Evolutionary conservation across 768 basidiomycete species (phyloP), one percentile per base, ranked within the genome.

Genomic region (Lentinula aciculospora): DNA sequence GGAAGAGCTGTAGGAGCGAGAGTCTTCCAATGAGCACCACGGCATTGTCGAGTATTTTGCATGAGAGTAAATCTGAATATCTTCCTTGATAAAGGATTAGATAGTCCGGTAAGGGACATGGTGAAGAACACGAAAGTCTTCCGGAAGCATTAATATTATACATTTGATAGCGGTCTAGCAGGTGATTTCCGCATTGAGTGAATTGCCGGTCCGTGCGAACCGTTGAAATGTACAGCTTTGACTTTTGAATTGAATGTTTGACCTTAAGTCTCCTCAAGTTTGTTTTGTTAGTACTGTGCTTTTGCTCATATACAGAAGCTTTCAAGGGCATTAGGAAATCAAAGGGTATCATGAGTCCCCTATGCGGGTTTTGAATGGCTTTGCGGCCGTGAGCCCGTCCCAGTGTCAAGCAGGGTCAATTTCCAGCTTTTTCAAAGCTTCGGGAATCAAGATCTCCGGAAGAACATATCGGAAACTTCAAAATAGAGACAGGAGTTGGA

Each of bases 11-110:
- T 71, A 0, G 91, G 89, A 0, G 92, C 90, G 53, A 73, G 72
- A 0, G 77, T 65, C 72, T 94, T 94, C 92, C 92, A 94, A 63
- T 82, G 71, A 17, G 67, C 10, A 25, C 15, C 42, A 3, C 87
- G 85, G 27, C 79, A 75, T 44, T 59, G 60, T 5, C 28, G 40
- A 12, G 59, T 23, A 57, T 6, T 15, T 15, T 59, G 57, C 40
- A 51, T 56, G 40, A 58, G 50, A 29, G 62, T 10, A 1, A 21
- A 15, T 6, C 19, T 32, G 28, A 21, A 23, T 21, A 40, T 27
- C 42, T 36, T 50, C 12, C 12, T 13, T 15, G 21, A 29, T 6
- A 29, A 19, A 15, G 25, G 15, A 7, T 17, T 48, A 17, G 46
- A 48, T 27, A 28, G 46, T 7, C 42, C 12, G 21, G 42, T 23